Evolutionary conservation across 2,329 filamentous ascomycete species (phyloP).

Genomic region (Thermomyces lanuginosus): DNA sequence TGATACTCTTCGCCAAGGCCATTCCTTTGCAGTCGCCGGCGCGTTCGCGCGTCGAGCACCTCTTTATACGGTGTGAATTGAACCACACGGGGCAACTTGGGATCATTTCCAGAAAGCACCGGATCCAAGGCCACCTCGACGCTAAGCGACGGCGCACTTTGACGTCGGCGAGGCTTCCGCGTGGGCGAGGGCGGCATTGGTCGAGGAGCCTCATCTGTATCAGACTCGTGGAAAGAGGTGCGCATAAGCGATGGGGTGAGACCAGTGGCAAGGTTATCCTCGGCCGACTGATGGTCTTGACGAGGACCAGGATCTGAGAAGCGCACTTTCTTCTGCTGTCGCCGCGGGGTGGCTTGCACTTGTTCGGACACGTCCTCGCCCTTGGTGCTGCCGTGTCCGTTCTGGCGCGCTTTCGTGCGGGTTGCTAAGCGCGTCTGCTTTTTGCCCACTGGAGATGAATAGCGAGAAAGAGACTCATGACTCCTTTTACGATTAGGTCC

Average conservation of each 20-base stretch:
- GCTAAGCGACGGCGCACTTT: conserved; percentile 18
- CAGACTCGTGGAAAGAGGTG: conserved; percentile 19
- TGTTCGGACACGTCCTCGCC: conserved; percentile 1
- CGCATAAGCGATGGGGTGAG: conserved; percentile 29
- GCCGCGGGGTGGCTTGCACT: conserved; percentile 14
- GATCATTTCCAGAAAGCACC: conserved; percentile 7
- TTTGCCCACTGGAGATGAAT: neutral
- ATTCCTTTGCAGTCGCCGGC: conserved; percentile 28
- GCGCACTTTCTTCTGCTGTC: conserved; percentile 26
- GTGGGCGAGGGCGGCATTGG: conserved; percentile 13
- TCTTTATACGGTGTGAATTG: conserved; percentile 32
- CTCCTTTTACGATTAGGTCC: conserved; percentile 1
- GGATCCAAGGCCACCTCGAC: conserved; percentile 11
- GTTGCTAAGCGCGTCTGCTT: conserved; percentile 1
- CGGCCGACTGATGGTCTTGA: conserved; percentile 9
- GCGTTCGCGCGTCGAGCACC: conserved; percentile 26
- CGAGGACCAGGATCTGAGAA: conserved; percentile 29
- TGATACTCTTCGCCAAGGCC: conserved; percentile 34
- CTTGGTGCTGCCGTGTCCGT: conserved; percentile 1
- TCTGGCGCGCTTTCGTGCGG: neutral
- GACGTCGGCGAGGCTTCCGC: conserved; percentile 16
- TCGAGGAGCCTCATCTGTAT: conserved; percentile 8
- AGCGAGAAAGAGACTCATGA: neutral
- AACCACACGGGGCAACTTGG: conserved; percentile 13
- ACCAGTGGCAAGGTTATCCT: conserved; percentile 19